Evolutionary conservation across 2,329 filamentous ascomycete genomes (phyloP), one percentile per base, ranked within the genome.

Genomic region (Ascosphaera apis): DNA sequence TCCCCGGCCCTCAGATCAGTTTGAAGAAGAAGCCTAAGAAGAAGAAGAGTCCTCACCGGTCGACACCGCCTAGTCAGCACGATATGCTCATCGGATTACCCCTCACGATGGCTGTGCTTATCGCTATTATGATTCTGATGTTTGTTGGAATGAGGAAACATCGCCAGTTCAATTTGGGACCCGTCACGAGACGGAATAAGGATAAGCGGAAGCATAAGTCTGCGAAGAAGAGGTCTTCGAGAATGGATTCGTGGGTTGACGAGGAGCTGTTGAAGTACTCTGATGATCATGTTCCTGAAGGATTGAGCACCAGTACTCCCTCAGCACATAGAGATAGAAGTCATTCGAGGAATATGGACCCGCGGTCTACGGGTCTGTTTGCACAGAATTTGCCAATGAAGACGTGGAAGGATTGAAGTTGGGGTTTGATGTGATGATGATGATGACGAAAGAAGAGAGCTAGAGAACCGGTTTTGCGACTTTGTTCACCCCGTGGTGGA

Each of bases 21-120:
- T 48, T 60, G 16, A 44, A 41, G 13, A 48, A 51, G 6, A 53
- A 48, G 34, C 54, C 52, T 1, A 39, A 47, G 12, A 40, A 48
- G 17, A 55, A 59, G 40, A 49, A 51, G 41, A 42, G 46, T 25
- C 48, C 54, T 15, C 48, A 53, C 1, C 49, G 51, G 3, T 44
- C 41, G 15, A 42, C 43, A 9, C 42, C 43, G 8, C 44, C 43
- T 28, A 51, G 47, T 30, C 55, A 53, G 31, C 34, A 51, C 3
- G 56, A 52, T 6, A 45, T 61, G n/a, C 44, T 48, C 34, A 51
- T 61, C 35, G 59, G 58, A 12, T 42, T 62, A 4, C 59, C 59
- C 0, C 45, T 61, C 15, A 48, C 47, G 11, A 43, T 62, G 6
- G 49, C 47, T 15, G 48, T 54, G 34, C 42, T 60, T 13, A 35